Evolutionary conservation across 768 basidiomycete species (phyloP).

Genomic region (Termitomyces eurrhizus): DNA sequence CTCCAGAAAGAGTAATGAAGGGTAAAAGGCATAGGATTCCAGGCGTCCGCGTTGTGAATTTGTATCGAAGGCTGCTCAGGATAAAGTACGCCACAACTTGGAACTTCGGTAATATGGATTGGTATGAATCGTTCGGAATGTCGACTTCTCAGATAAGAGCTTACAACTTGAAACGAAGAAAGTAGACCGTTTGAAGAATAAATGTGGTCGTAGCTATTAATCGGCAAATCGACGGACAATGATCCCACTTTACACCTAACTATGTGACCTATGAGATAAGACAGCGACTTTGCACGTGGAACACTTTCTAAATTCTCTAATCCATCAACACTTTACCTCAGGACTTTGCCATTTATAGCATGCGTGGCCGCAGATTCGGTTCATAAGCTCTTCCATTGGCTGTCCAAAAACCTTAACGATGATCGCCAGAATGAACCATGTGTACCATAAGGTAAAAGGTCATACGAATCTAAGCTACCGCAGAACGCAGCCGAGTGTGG

Average conservation of each 20-base stretch:
- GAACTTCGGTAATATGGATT: neutral
- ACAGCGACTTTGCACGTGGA: constrained; percentile 7
- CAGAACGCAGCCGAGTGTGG: neutral
- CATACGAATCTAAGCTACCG: neutral
- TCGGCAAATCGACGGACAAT: neutral
- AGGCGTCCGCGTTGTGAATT: too few relatives aligned
- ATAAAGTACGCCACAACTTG: neutral
- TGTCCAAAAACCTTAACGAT: neutral
- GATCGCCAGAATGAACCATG: neutral
- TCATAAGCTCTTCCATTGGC: neutral
- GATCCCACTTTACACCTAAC: neutral
- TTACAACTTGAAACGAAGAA: neutral
- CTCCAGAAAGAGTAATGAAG: too few relatives aligned
- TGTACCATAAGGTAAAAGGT: neutral
- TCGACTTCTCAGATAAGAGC: neutral
- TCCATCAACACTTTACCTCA: neutral
- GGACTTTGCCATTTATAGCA: neutral
- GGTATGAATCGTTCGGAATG: neutral
- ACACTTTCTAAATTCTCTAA: neutral
- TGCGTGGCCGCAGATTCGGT: neutral
- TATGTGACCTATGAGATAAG: neutral
- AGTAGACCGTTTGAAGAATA: neutral
- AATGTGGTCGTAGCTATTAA: neutral
- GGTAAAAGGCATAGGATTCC: too few relatives aligned
- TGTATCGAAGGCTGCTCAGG: neutral